Evolutionary conservation across 2,329 filamentous ascomycete species (phyloP).

Genomic region (Colletotrichum sp.): DNA sequence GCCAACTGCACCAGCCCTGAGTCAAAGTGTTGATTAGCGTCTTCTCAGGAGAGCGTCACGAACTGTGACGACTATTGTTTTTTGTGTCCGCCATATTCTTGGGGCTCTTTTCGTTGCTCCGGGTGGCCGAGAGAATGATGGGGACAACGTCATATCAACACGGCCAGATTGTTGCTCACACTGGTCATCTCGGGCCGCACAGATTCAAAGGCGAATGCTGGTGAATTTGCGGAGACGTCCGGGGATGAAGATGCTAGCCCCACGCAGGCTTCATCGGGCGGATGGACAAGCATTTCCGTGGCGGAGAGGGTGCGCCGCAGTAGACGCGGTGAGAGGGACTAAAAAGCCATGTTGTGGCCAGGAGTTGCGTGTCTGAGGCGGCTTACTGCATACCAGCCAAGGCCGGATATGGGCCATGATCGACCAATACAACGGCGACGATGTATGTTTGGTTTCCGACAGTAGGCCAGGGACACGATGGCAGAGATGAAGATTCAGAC

Average conservation of each 20-base stretch:
- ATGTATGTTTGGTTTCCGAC: not conserved
- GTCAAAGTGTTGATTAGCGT: slow-evolving; percentile 14
- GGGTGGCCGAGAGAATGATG: not conserved
- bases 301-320: not conserved
- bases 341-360: not conserved
- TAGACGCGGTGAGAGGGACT: not conserved
- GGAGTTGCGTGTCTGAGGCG: not conserved
- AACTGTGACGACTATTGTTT: not conserved
- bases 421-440: not conserved
- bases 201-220: not conserved
- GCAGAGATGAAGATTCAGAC: not conserved
- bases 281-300: not conserved
- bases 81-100: not conserved
- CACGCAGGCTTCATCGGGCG: not conserved
- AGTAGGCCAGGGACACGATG: not conserved
- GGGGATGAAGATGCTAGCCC: not conserved
- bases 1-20: not conserved
- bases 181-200: not conserved
- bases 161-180: not conserved
- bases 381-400: not conserved
- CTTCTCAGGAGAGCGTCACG: not conserved
- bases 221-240: not conserved
- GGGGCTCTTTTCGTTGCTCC: not conserved
- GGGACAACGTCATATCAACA: not conserved
- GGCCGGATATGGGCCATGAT: not conserved